Evolutionary conservation across 2,329 filamentous ascomycete genomes (phyloP).

Genomic region (Purpureocillium takamizusanense): DNA sequence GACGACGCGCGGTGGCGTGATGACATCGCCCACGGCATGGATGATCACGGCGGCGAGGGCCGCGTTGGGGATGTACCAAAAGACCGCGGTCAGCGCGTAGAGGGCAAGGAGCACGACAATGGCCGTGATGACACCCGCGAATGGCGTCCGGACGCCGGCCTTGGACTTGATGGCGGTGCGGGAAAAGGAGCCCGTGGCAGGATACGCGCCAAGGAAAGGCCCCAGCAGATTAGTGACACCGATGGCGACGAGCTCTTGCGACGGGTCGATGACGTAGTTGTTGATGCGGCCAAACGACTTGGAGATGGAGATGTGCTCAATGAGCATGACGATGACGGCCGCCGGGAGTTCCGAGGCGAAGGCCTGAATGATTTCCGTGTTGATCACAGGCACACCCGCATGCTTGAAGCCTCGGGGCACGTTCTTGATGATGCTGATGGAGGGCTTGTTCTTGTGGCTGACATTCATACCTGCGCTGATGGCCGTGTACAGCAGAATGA

Average conservation of each 20-base stretch:
- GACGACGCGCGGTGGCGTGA: slow-evolving; percentile 72
- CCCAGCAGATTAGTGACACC: slow-evolving; percentile 67
- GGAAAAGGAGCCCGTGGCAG: slow-evolving; percentile 83
- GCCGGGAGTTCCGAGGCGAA: slow-evolving; percentile 61
- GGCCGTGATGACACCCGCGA: slow-evolving; percentile 79
- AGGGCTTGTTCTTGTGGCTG: slow-evolving; percentile 42
- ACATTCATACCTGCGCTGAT: slow-evolving; percentile 67
- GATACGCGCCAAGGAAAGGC: slow-evolving; percentile 74
- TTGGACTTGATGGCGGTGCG: slow-evolving; percentile 93
- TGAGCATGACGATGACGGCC: slow-evolving; percentile 67
- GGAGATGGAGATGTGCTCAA: slow-evolving; percentile 75
- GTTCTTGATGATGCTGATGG: slow-evolving; percentile 54
- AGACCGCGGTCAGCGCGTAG: slow-evolving; percentile 73
- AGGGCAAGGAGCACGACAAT: slow-evolving; percentile 74
- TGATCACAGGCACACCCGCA: slow-evolving; percentile 56
- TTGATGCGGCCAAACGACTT: slow-evolving; percentile 76
- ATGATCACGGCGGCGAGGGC: slow-evolving; percentile 78
- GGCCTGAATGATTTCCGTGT: slow-evolving; percentile 48
- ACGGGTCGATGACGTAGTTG: slow-evolving; percentile 73
- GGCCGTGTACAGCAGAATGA: slow-evolving; percentile 71
- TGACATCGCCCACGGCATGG: slow-evolving; percentile 78
- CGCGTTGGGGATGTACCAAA: slow-evolving; percentile 80
- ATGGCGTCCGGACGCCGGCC: slow-evolving; percentile 77
- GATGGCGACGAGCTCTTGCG: slow-evolving; percentile 71
- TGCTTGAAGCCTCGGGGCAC: slow-evolving; percentile 71